These are phyloP conservation scores for Lavandula angustifolia DNA, from an alignment of 257 asterid species.

Conservation along the genomic window DNA sequence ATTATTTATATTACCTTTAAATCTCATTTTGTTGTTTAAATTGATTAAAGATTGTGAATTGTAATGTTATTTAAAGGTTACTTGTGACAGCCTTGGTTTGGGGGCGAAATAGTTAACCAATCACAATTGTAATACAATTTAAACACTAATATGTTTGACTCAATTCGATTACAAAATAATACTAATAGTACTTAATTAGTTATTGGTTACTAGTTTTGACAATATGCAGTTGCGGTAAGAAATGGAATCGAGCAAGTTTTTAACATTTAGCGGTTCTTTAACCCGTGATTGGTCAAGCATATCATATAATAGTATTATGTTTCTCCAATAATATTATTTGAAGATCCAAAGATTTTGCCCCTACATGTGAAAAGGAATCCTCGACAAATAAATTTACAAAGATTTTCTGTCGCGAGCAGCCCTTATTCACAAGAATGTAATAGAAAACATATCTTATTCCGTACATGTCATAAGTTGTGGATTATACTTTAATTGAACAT, in stretches of 20 bases:
- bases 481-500: no score
- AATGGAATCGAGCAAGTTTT: slow-evolving; percentile 29
- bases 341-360: neutral
- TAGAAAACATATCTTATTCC: slow-evolving; percentile 20
- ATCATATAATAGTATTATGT: no score
- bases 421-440: slow-evolving; percentile 15
- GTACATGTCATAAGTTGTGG: no score
- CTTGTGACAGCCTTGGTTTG: no score
- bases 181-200: no score
- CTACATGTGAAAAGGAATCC: slow-evolving; percentile 21
- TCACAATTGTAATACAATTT: no score
- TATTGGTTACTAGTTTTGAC: neutral
- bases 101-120: no score
- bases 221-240: neutral
- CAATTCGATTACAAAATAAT: neutral
- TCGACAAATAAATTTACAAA: slow-evolving; percentile 22
- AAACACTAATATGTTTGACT: neutral
- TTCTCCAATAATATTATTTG: slow-evolving; percentile 2
- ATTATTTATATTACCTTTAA: no score
- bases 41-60: no score
- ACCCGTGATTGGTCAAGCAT: slow-evolving; percentile 42
- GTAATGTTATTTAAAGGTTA: no score
- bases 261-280: slow-evolving; percentile 29
- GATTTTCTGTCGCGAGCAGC: slow-evolving; percentile 14
- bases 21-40: no score